phyloP scores from a whole-genome alignment of 306 rosid genomes.

The Morella rubra region DNA sequence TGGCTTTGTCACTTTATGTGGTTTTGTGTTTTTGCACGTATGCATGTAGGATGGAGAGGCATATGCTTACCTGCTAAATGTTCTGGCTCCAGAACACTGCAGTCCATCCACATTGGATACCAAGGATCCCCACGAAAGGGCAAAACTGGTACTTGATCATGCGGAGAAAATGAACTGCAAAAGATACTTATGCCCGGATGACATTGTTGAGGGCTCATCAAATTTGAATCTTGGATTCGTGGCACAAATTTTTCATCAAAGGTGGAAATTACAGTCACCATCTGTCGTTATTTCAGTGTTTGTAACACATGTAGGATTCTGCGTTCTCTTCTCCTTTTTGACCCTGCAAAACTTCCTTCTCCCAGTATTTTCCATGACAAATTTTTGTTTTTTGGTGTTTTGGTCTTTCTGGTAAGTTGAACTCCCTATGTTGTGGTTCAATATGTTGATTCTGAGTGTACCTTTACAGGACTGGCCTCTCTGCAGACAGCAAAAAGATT shows the following conservation, averaged over 20 bases:
- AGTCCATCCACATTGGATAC: slow-evolving; percentile 74
- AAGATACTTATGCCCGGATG: slow-evolving; percentile 76
- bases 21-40: slow-evolving; percentile 17
- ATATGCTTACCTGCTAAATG: slow-evolving; percentile 90
- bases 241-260: slow-evolving; percentile 88
- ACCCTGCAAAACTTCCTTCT: no score
- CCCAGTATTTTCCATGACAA: no score
- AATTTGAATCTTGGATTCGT: slow-evolving; percentile 93
- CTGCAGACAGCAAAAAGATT: slow-evolving; percentile 69
- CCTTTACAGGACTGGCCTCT: slow-evolving; percentile 79
- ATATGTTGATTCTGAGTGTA: slow-evolving; percentile 24
- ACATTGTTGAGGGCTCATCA: slow-evolving; percentile 79
- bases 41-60: slow-evolving; percentile 83
- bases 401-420: slow-evolving; percentile 2
- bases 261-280: slow-evolving; percentile 43
- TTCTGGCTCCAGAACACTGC: slow-evolving; percentile 92
- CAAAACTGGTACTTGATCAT: slow-evolving; percentile 81
- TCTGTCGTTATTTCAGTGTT: background rate
- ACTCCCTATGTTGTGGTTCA: background rate
- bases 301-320: background rate
- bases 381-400: background rate
- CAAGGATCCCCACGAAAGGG: slow-evolving; percentile 67
- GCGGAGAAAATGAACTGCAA: slow-evolving; percentile 97
- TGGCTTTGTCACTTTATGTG: slow-evolving; percentile 5
- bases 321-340: background rate